These are phyloP conservation scores for Aspergillus asperescens DNA, from an alignment of 495 filamentous ascomycete genomes.

Conservation along the genomic window DNA sequence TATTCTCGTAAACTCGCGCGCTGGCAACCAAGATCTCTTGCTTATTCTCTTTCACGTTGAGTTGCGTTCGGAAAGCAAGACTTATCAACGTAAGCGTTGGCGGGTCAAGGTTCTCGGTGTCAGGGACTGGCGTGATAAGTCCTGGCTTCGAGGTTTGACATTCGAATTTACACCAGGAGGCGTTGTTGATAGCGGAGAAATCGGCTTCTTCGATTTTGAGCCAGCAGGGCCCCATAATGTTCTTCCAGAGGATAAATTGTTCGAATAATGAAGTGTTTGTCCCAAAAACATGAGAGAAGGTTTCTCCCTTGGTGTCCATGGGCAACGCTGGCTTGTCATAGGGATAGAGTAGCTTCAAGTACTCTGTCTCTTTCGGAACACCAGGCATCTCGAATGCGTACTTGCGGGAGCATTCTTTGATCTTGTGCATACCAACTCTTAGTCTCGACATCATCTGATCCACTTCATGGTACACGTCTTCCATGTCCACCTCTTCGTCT, in stretches of 20 bases:
- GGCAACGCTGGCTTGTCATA: conserved; percentile 71
- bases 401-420: conserved; percentile 82
- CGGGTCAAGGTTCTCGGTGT: conserved; percentile 70
- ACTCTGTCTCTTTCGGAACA: conserved; percentile 83
- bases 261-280: conserved; percentile 92
- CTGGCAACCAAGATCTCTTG: conserved; percentile 90
- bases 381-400: conserved; percentile 92
- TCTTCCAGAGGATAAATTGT: conserved; percentile 97
- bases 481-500: conserved; percentile 78
- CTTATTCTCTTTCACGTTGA: conserved; percentile 92
- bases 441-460: conserved; percentile 77
- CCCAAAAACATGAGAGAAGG: conserved; percentile 92
- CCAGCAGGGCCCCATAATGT: conserved; percentile 98
- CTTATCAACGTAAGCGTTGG: conserved; percentile 94
- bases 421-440: conserved; percentile 82
- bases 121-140: conserved; percentile 60
- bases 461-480: conserved; percentile 85
- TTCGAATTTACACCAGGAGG: conserved; percentile 96
- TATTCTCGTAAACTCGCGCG: conserved; percentile 85
- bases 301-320: conserved; percentile 71
- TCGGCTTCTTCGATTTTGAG: conserved; percentile 79
- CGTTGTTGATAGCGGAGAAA: conserved; percentile 78
- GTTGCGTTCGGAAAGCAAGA: conserved; percentile 76
- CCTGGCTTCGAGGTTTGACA: conserved; percentile 72
- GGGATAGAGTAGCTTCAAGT: conserved; percentile 89